Evolutionary conservation across 2,329 filamentous ascomycete genomes (phyloP).

Genomic region (Neonectria ditissima): DNA sequence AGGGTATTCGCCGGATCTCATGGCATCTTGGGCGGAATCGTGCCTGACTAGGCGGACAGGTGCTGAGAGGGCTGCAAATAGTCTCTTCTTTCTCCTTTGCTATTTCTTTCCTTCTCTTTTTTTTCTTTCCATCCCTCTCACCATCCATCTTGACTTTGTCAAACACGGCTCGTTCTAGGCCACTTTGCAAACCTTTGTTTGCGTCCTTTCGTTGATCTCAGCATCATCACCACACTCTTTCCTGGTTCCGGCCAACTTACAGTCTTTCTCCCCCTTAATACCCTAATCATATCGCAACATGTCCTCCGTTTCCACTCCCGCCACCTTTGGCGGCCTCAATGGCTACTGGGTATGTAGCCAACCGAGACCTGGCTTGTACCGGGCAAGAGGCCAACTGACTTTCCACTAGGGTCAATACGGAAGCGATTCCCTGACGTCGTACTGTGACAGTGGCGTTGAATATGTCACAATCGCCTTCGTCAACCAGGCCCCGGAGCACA

Average conservation of each 20-base stretch:
- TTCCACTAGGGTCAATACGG: slow-evolving; percentile 51
- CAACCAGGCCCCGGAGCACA: slow-evolving; percentile 53
- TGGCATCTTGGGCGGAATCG: slow-evolving; percentile 24
- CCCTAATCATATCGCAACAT: slow-evolving; percentile 27
- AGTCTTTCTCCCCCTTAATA: slow-evolving; percentile 45
- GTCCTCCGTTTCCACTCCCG: slow-evolving; percentile 41
- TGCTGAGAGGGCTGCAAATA: slow-evolving; percentile 15
- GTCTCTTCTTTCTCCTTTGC: slow-evolving; percentile 18
- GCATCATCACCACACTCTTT: slow-evolving; percentile 49
- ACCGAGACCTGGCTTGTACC: not conserved
- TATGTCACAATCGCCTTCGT: slow-evolving; percentile 55
- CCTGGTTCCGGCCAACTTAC: slow-evolving; percentile 51
- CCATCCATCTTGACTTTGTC: slow-evolving; percentile 42
- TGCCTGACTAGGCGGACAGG: slow-evolving; percentile 7
- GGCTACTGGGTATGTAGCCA: slow-evolving; percentile 53
- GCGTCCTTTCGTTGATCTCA: slow-evolving; percentile 55
- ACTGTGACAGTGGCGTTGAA: slow-evolving; percentile 53
- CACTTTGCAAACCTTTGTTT: slow-evolving; percentile 52
- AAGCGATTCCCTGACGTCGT: slow-evolving; percentile 47
- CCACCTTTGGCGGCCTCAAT: slow-evolving; percentile 50
- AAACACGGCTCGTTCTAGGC: slow-evolving; percentile 48
- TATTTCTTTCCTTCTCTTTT: slow-evolving; percentile 41
- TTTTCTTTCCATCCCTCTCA: slow-evolving; percentile 45
- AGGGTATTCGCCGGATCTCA: slow-evolving; percentile 40
- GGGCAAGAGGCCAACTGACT: slow-evolving; percentile 17